phyloP scores from a whole-genome alignment of 1,139 yeast species.

The Scheffersomyces lignicola region DNA sequence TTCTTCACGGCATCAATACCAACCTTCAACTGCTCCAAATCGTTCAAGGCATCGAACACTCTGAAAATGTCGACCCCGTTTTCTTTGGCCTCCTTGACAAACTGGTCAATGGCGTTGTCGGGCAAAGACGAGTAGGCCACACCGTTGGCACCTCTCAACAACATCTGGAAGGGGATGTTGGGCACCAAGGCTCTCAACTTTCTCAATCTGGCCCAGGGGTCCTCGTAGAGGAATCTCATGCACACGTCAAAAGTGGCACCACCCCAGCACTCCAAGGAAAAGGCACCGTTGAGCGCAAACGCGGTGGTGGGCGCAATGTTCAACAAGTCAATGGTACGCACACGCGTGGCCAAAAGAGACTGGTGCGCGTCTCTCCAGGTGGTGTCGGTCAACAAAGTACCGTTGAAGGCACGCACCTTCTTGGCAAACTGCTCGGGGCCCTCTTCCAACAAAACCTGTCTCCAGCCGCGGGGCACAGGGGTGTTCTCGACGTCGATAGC shows the following conservation, averaged over 20 bases:
- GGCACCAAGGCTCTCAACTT: conserved; percentile 88
- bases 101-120: conserved; percentile 97
- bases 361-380: conserved; percentile 99
- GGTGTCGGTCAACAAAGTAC: conserved; percentile 93
- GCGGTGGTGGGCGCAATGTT: conserved; percentile 95
- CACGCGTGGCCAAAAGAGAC: conserved; percentile 95
- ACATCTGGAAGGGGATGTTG: conserved; percentile 98
- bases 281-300: conserved; percentile 85
- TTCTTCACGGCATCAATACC: conserved; percentile 98
- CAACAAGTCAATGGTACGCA: conserved; percentile 86
- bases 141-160: conserved; percentile 98
- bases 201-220: conserved; percentile 97
- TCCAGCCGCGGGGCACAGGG: conserved; percentile 81
- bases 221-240: conserved; percentile 97
- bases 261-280: conserved; percentile 99
- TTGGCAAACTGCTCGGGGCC: conserved; percentile 91
- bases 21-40: conserved; percentile 91
- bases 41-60: conserved; percentile 96
- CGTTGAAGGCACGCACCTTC: conserved; percentile 79
- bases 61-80: conserved; percentile 97
- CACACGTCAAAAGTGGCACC: conserved; percentile 99
- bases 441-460: conserved; percentile 75
- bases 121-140: conserved; percentile 97
- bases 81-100: conserved; percentile 90
- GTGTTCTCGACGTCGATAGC: conserved; percentile 56